These are phyloP conservation scores for Amphibolis antarctica DNA, from an alignment of 106 monocot genomes.

Conservation along the genomic window DNA sequence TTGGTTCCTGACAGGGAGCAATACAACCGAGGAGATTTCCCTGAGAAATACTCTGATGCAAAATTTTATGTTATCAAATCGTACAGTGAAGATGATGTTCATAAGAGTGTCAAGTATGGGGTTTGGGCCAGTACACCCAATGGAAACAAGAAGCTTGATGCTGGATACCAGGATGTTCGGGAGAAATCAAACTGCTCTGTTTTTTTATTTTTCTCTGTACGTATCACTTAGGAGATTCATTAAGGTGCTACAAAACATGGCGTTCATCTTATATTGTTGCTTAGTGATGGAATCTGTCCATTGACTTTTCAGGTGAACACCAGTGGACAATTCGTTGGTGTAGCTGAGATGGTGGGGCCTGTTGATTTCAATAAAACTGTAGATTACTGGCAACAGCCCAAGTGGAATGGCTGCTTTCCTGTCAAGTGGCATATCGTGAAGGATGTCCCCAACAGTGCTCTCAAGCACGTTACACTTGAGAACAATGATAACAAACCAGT, in stretches of 20 bases:
- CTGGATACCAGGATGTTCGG: conserved; percentile 57
- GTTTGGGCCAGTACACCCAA: conserved; percentile 86
- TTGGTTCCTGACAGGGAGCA: conserved; percentile 34
- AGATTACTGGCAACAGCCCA: conserved; percentile 86
- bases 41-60: conserved; percentile 44
- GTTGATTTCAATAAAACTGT: conserved; percentile 93
- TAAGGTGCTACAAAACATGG: not conserved
- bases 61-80: conserved; percentile 90
- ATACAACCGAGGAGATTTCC: conserved; percentile 56
- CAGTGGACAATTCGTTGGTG: conserved; percentile 87
- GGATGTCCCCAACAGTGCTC: conserved; percentile 73
- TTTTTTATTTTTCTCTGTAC: conserved; percentile 88
- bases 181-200: conserved; percentile 48
- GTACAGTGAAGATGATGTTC: conserved; percentile 90
- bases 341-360: conserved; percentile 82
- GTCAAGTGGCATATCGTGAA: conserved; percentile 96
- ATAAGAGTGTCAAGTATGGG: conserved; percentile 87
- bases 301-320: conserved; percentile 55
- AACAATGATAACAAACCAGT: conserved; percentile 97
- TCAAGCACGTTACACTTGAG: conserved; percentile 70
- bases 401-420: conserved; percentile 84
- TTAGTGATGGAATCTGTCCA: not conserved
- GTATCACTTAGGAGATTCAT: not conserved
- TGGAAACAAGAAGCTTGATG: conserved; percentile 87
- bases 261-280: not conserved